These are phyloP conservation scores for Adenanthera pavonina DNA, from an alignment of 306 rosid species.

Conservation along the genomic window DNA sequence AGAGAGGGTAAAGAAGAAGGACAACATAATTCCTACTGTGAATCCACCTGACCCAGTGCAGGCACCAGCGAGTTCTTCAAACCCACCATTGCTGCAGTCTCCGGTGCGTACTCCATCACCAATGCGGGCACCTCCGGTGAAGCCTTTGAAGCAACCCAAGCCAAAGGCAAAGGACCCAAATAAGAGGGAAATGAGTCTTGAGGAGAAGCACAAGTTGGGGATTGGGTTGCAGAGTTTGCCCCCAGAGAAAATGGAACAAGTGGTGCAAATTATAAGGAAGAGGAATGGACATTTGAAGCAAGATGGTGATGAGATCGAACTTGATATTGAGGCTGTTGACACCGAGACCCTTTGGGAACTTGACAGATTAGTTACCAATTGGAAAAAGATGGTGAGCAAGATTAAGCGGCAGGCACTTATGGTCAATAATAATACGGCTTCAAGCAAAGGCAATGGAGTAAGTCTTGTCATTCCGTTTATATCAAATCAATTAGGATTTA, in stretches of 20 bases:
- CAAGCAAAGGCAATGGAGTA: slow-evolving; percentile 71
- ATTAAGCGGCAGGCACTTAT: slow-evolving; percentile 83
- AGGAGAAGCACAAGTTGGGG: slow-evolving; percentile 91
- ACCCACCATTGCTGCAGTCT: slow-evolving; percentile 63
- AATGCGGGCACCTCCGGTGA: slow-evolving; percentile 58
- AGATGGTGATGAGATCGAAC: slow-evolving; percentile 98
- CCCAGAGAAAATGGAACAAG: slow-evolving; percentile 94
- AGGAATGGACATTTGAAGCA: slow-evolving; percentile 93
- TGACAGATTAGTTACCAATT: slow-evolving; percentile 89
- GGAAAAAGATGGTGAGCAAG: slow-evolving; percentile 92
- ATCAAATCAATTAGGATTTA: not conserved
- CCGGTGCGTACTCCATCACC: slow-evolving; percentile 76
- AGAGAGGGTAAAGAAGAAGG: slow-evolving; percentile 53
- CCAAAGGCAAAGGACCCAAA: slow-evolving; percentile 93
- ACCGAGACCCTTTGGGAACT: slow-evolving; percentile 99
- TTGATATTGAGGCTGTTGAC: slow-evolving; percentile 92
- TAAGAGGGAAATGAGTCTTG: slow-evolving; percentile 91
- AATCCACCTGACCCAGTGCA: slow-evolving; percentile 34
- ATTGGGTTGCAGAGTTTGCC: slow-evolving; percentile 92
- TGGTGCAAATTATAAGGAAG: slow-evolving; percentile 84
- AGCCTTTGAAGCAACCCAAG: slow-evolving; percentile 88
- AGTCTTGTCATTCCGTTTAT: not conserved
- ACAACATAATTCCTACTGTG: slow-evolving; percentile 31
- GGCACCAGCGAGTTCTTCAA: slow-evolving; percentile 59
- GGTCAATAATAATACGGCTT: slow-evolving; percentile 46